These are phyloP conservation scores for Phalaenopsis aphrodite DNA, from an alignment of 106 monocot species.

Conservation along the genomic window DNA sequence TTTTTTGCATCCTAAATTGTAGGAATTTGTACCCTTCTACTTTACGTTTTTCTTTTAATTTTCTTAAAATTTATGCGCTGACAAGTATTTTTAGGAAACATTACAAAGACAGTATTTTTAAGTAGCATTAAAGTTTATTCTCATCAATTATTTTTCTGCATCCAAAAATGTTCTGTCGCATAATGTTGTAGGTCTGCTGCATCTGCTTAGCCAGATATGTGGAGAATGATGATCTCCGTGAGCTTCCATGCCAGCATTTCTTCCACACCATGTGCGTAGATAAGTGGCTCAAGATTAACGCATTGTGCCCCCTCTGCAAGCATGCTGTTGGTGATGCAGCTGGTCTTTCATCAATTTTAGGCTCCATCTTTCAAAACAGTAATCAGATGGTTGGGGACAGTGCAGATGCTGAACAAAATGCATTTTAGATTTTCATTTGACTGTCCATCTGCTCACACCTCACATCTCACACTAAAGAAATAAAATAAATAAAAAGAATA, in stretches of 20 bases:
- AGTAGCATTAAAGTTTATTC: too few relatives aligned
- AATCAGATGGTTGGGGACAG: neutral
- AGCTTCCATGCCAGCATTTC: slow-evolving; percentile 23
- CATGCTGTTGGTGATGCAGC: slow-evolving; percentile 1
- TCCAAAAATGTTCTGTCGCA: too few relatives aligned
- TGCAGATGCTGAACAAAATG: neutral
- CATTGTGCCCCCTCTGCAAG: slow-evolving; percentile 18
- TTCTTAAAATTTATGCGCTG: too few relatives aligned
- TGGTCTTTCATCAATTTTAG: neutral
- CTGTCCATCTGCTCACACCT: too few relatives aligned
- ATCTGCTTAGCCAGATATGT: slow-evolving; percentile 19
- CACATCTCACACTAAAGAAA: too few relatives aligned
- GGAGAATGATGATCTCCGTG: slow-evolving; percentile 23
- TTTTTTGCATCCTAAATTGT: too few relatives aligned
- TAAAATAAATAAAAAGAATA: too few relatives aligned
- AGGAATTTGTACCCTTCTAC: too few relatives aligned
- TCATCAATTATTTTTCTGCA: too few relatives aligned
- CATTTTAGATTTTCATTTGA: neutral
- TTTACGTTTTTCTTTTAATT: too few relatives aligned
- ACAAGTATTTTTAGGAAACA: too few relatives aligned
- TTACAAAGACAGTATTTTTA: too few relatives aligned
- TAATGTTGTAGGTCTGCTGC: slow-evolving; percentile 18
- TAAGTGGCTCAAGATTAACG: slow-evolving; percentile 31
- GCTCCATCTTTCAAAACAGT: neutral
- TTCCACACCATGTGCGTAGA: slow-evolving; percentile 25